These are phyloP conservation scores for Mrakia blollopis DNA, from an alignment of 768 basidiomycete species.

Conservation along the genomic window DNA sequence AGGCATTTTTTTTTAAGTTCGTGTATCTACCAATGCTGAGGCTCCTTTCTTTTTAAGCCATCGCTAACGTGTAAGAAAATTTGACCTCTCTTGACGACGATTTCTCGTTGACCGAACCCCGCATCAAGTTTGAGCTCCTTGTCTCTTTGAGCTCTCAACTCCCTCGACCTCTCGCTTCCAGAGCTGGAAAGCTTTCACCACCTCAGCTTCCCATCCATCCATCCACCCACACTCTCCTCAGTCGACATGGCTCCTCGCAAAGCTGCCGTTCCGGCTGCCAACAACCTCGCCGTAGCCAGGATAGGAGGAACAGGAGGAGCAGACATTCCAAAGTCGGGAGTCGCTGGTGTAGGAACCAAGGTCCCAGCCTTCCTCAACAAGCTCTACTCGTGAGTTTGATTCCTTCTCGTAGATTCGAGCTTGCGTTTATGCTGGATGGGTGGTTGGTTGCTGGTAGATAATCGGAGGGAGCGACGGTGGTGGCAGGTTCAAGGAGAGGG, in stretches of 20 bases:
- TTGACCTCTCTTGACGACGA: too few species aligned
- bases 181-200: too few species aligned
- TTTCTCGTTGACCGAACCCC: too few species aligned
- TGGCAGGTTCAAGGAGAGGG: not conserved
- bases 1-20: too few species aligned
- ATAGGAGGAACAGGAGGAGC: not conserved
- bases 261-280: not conserved
- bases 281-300: conserved; percentile 1
- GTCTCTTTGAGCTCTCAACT: too few species aligned
- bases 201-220: too few species aligned
- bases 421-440: not conserved
- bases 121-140: too few species aligned
- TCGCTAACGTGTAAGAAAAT: too few species aligned
- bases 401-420: not conserved
- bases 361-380: conserved; percentile 30
- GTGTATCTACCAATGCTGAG: too few species aligned
- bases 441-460: not conserved
- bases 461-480: not conserved
- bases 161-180: too few species aligned
- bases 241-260: conserved; percentile 6
- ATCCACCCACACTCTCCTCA: too few species aligned
- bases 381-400: conserved; percentile 24
- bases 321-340: not conserved
- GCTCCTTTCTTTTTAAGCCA: too few species aligned
- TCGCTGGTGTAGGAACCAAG: conserved; percentile 5